Conservation (phyloP, 306 rosid genomes). For the Abrus precatorius region DNA sequence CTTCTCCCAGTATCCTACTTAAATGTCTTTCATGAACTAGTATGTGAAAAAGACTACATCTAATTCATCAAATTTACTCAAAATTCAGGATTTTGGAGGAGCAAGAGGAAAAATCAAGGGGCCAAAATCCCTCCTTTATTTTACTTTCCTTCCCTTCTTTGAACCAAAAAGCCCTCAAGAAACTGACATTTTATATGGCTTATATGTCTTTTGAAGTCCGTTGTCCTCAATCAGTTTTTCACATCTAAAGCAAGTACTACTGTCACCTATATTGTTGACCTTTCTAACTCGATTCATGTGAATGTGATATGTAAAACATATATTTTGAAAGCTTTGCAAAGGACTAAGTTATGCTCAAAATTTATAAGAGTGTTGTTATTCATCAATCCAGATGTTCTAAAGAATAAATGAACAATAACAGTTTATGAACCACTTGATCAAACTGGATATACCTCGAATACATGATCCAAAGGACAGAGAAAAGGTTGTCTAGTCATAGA, state of each 20-base stretch:
- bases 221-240: slow-evolving; percentile 4
- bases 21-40: neutral
- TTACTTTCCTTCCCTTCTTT: neutral
- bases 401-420: slow-evolving; percentile 16
- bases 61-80: neutral
- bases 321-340: slow-evolving; percentile 15
- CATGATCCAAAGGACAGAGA: slow-evolving; percentile 95
- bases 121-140: neutral
- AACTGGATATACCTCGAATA: slow-evolving; percentile 81
- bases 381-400: slow-evolving; percentile 16
- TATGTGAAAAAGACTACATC: neutral
- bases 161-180: neutral
- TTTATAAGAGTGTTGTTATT: neutral
- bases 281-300: slow-evolving; percentile 8
- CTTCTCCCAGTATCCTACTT: slow-evolving; percentile 9
- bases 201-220: neutral
- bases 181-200: slow-evolving; percentile 10
- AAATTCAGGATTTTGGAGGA: neutral
- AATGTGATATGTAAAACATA: slow-evolving; percentile 7
- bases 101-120: neutral
- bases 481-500: slow-evolving; percentile 94
- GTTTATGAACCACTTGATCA: slow-evolving; percentile 34
- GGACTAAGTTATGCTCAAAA: neutral
- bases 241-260: slow-evolving; percentile 8
- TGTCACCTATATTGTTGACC: neutral